Evolutionary conservation across 805 yeast genomes (phyloP), one percentile per base, ranked within the genome.

Genomic region (Kregervanrija fluxuum): DNA sequence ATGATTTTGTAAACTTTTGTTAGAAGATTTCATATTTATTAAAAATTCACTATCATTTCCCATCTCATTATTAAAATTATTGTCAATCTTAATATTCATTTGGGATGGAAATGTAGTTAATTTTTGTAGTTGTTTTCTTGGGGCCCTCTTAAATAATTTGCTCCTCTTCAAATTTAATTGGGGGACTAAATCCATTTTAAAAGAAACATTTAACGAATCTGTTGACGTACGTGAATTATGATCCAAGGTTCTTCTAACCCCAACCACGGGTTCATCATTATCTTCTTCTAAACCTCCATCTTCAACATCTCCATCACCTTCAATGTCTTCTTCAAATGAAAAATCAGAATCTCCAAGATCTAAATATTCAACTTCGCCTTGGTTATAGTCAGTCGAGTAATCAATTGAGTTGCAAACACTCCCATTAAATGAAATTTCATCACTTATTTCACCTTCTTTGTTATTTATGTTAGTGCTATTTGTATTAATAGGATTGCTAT

Each of bases 271-370:
- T 12, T 30, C 35, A 32, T 39, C 42, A 16, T 35, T n/a, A 12
- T 42, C 45, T 4, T 42, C 45, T 33, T 22, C 12, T 3, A 22
- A 22, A 3, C 15, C 35, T 3, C 40, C 44, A 4, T 43, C 46
- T 22, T 30, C 36, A 12, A n/a, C 17, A 14, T 47, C 49, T 2
- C 42, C 52, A 30, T 48, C 56, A n/a, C 42, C 50, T 12, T 46
- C 56, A 11, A 51, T 54, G 13, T 44, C 47, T 15, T 47, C 59
- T 8, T 50, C 53, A 16, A 46, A 48, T 11, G 59, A 52, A 41
- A 47, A 47, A 46, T 55, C 59, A 8, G 59, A 55, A 38, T 56
- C 60, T 2, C 61, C 65, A 33, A 60, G 38, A 38, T 62, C 65
- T n/a, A 60, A 52, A 41, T 50, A 54, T 31, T 56, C 62, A 11